A percentile compares a stretch with the other conserved stretches of the same genome.
These are phyloP conservation scores for Penicillium parvum DNA, from an alignment of 495 filamentous ascomycete genomes.

Conservation along the genomic window DNA sequence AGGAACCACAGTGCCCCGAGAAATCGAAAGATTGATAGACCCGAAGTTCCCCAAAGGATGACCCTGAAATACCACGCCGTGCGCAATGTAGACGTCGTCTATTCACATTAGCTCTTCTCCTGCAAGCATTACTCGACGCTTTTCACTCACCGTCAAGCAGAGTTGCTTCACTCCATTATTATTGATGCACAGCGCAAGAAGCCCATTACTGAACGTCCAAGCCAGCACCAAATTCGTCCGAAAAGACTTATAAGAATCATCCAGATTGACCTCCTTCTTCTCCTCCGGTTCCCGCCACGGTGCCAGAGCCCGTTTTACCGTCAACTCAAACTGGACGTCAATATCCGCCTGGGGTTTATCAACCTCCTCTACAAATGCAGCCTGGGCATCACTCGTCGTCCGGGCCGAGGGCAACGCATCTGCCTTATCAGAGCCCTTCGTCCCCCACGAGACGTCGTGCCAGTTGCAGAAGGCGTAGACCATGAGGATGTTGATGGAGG, in stretches of 20 bases:
- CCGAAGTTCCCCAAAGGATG: conserved; percentile 18
- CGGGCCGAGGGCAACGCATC: conserved; percentile 83
- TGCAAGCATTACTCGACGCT: not conserved
- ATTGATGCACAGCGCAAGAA: conserved; percentile 78
- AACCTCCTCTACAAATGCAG: conserved; percentile 82
- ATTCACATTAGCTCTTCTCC: not conserved
- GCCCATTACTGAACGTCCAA: conserved; percentile 89
- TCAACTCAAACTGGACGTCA: conserved; percentile 88
- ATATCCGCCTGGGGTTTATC: conserved; percentile 95
- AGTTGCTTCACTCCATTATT: conserved; percentile 69
- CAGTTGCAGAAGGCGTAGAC: conserved; percentile 99
- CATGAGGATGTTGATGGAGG: conserved; percentile 88
- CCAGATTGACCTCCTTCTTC: conserved; percentile 69
- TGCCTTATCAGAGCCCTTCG: conserved; percentile 93
- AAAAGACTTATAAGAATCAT: conserved; percentile 97
- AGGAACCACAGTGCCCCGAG: conserved; percentile 20
- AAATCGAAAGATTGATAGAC: conserved; percentile 23
- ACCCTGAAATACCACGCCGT: conserved; percentile 20
- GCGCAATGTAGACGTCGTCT: conserved; percentile 15
- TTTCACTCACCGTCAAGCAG: conserved; percentile 67
- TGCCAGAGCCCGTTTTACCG: conserved; percentile 82
- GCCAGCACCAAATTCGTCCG: conserved; percentile 78
- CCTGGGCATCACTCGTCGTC: conserved; percentile 72
- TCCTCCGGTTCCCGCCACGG: conserved; percentile 67
- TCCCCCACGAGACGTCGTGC: conserved; percentile 99